Percentiles rank a stretch among this genome's conserved stretches.
phyloP scores from a whole-genome alignment of 352 stramenopile species.

The Phytophthora vignae region DNA sequence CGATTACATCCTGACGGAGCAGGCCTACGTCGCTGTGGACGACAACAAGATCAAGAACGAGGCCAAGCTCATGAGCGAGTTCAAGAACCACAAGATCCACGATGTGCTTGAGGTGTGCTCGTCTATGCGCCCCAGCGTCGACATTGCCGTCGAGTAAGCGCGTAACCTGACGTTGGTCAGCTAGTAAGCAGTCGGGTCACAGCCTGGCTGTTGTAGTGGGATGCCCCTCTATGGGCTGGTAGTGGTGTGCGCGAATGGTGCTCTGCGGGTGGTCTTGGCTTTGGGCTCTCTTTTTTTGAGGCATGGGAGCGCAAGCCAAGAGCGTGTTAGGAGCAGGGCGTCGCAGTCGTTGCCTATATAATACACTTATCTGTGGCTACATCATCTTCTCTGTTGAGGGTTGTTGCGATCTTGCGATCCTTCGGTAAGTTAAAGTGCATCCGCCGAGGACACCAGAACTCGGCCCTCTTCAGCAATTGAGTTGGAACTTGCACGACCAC shows the following conservation, averaged over 20 bases:
- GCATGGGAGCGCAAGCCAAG: not conserved
- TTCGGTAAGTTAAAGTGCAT: no score
- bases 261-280: conserved; percentile 13
- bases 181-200: not conserved
- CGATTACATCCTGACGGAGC: conserved; percentile 98
- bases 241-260: conserved; percentile 24
- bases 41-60: conserved; percentile 91
- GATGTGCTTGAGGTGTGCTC: conserved; percentile 95
- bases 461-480: no score
- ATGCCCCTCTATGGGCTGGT: conserved; percentile 7
- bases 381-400: not conserved
- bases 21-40: conserved; percentile 96
- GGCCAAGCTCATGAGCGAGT: conserved; percentile 92
- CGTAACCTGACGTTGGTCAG: conserved; percentile 8
- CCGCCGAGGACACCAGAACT: no score
- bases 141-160: conserved; percentile 92
- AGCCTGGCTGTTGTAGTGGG: conserved; percentile 18
- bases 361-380: conserved; percentile 34
- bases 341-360: conserved; percentile 23
- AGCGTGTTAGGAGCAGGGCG: conserved; percentile 10
- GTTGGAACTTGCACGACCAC: no score
- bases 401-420: no score
- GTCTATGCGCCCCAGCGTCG: conserved; percentile 96
- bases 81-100: conserved; percentile 98
- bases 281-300: conserved; percentile 6